phyloP scores from a whole-genome alignment of 176 grass and related monocot species.

The Raddia distichophylla region DNA sequence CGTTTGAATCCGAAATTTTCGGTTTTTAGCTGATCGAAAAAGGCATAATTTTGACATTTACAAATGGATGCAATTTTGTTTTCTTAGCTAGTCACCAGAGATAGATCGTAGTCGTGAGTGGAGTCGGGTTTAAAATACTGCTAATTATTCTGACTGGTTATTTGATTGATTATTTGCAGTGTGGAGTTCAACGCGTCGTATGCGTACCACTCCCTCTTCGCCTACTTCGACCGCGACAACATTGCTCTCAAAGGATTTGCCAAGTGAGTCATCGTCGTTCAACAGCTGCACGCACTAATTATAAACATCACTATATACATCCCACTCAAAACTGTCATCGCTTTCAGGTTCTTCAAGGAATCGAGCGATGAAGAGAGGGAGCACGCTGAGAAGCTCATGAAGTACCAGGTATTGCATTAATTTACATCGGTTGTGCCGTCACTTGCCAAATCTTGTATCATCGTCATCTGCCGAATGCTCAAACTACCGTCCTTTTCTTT shows the following conservation, averaged over 20 bases:
- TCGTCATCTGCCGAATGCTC: neutral
- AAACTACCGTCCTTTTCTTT: neutral
- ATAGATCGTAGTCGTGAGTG: neutral
- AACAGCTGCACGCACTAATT: too few species aligned
- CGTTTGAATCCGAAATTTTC: neutral
- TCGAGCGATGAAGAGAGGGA: conserved; percentile 74
- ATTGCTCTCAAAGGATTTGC: conserved; percentile 83
- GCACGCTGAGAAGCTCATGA: conserved; percentile 82
- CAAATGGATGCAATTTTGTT: neutral
- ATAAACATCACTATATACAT: neutral
- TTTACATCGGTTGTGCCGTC: neutral
- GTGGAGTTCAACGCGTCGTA: conserved; percentile 91
- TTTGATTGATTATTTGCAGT: conserved; percentile 44
- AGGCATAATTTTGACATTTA: too few species aligned
- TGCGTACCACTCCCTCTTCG: conserved; percentile 89
- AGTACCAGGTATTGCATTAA: conserved; percentile 63
- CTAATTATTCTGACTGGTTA: neutral
- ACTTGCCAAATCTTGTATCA: neutral
- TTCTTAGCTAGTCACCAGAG: neutral
- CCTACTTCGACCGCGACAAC: conserved; percentile 92
- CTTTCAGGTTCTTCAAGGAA: conserved; percentile 84
- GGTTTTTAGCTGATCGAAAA: too few species aligned
- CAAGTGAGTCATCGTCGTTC: conserved; percentile 51
- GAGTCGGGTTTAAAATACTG: neutral
- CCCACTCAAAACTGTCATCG: neutral